Conservation (phyloP, 768 basidiomycete species). For the Strobilomyces echinocephalus region DNA sequence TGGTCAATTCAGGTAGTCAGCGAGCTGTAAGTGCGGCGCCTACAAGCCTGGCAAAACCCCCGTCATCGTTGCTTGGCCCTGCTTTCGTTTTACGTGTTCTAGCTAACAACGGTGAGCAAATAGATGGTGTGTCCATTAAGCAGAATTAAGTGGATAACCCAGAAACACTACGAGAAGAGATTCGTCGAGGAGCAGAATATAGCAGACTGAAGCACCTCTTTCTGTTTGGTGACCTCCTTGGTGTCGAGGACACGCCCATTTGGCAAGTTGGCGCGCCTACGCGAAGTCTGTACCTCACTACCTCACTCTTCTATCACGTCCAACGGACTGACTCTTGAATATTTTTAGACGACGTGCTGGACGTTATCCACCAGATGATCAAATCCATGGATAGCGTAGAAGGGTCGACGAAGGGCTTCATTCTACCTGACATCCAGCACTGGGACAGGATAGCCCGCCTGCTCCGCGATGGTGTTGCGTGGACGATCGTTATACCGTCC, state of each 20-base stretch:
- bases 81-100: constrained; percentile 1
- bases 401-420: constrained; percentile 3
- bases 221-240: constrained; percentile 5
- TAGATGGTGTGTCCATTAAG: neutral
- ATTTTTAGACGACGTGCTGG: neutral
- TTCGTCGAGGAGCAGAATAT: constrained; percentile 14
- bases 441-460: constrained; percentile 2
- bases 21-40: neutral
- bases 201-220: constrained; percentile 15
- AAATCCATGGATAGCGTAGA: constrained; percentile 7
- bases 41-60: neutral
- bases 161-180: constrained; percentile 19
- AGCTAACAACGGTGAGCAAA: constrained; percentile 4
- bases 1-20: neutral
- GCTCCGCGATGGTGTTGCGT: neutral
- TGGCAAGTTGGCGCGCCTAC: constrained; percentile 2
- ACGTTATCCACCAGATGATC: constrained; percentile 5
- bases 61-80: constrained; percentile 2
- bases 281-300: neutral
- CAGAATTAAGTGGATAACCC: neutral
- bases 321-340: neutral
- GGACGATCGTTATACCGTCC: constrained; percentile 1
- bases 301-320: neutral
- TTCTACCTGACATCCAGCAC: constrained; percentile 1
- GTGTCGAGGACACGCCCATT: neutral